These are phyloP conservation scores for Colletotrichum somersetense DNA, from an alignment of 2,329 filamentous ascomycete genomes.

Conservation along the genomic window DNA sequence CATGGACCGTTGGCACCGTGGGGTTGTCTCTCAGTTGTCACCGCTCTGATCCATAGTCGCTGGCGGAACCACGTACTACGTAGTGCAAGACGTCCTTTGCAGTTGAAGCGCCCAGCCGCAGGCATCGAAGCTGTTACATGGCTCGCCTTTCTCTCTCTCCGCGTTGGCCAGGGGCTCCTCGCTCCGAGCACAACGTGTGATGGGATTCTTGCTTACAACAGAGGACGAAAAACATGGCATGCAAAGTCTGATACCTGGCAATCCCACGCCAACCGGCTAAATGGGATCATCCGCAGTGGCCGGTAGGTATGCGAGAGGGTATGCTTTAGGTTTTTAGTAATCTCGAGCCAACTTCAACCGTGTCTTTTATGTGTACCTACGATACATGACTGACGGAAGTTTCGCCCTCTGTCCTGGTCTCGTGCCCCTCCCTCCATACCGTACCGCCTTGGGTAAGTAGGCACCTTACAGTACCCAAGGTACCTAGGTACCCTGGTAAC, in stretches of 20 bases:
- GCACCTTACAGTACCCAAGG: too few relatives aligned
- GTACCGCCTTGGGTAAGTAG: too few relatives aligned
- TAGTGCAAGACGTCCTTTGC: too few relatives aligned
- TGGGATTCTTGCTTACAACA: not conserved
- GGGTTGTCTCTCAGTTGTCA: not conserved
- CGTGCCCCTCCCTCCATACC: too few relatives aligned
- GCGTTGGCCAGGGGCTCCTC: not conserved
- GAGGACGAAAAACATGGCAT: not conserved
- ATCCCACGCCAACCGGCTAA: slow-evolving; percentile 21
- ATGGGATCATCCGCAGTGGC: not conserved
- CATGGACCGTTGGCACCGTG: slow-evolving; percentile 16
- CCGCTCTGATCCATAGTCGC: not conserved
- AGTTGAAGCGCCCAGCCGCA: not conserved
- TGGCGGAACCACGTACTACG: not conserved
- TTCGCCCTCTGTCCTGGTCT: not conserved
- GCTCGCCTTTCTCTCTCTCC: not conserved
- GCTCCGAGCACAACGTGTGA: not conserved
- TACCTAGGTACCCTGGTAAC: not conserved
- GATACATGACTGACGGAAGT: not conserved
- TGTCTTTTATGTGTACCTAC: not conserved
- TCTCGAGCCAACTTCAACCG: not conserved
- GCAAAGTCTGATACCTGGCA: not conserved
- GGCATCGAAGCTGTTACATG: not conserved
- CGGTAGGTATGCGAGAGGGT: not conserved
- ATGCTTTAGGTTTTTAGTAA: slow-evolving; percentile 8